Conservation (phyloP, 2,329 filamentous ascomycete species). For the Paramyrothecium roridum region DNA sequence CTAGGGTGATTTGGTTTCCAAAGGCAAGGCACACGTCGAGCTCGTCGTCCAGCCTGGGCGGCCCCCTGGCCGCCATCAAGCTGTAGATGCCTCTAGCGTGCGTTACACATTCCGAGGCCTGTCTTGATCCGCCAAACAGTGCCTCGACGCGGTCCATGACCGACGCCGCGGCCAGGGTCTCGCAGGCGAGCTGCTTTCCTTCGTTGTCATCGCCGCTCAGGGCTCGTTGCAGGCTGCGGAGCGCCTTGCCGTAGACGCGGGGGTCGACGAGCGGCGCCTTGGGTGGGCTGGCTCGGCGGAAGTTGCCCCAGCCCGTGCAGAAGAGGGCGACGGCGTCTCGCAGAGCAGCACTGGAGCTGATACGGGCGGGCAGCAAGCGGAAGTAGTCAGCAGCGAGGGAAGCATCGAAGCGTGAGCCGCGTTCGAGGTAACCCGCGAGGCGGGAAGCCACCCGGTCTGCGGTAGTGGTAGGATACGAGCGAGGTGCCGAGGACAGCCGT, state of each 20-base stretch:
- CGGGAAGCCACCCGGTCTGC: constrained; percentile 1
- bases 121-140: neutral
- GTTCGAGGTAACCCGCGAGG: neutral
- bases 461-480: neutral
- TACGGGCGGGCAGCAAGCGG: neutral
- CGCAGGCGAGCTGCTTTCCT: neutral
- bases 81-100: neutral
- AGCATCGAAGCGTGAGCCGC: neutral
- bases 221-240: neutral
- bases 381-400: neutral
- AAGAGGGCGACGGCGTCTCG: constrained; percentile 1
- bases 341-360: neutral
- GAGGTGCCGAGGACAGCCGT: constrained; percentile 4
- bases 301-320: neutral
- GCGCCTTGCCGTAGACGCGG: neutral
- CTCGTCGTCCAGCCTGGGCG: neutral
- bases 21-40: neutral
- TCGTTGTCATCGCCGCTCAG: neutral
- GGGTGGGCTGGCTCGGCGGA: neutral
- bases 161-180: neutral
- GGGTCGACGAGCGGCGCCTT: neutral
- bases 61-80: neutral
- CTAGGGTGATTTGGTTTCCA: neutral
- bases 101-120: neutral
- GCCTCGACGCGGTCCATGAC: neutral